Evolutionary conservation across 208 protist species (phyloP), one percentile per base, ranked within the genome.

Genomic region (Spongospora subterranea): DNA sequence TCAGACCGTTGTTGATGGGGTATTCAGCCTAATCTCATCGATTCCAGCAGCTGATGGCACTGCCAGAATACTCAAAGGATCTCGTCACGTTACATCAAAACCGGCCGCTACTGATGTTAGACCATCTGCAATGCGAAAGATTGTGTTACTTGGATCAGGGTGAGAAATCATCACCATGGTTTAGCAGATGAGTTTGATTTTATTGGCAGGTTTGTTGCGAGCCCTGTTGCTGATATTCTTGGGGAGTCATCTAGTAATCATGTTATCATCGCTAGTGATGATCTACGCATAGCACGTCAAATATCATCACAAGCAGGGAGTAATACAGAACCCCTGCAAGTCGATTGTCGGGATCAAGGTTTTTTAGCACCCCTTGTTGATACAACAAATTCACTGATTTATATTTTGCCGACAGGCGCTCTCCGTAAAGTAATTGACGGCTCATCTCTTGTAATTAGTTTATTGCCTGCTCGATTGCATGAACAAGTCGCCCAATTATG

Each of bases 141-240:
- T 89, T 45, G 13, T 89, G n/a, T 45, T 89, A 45, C n/a, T 89
- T 20, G 88, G 88, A 39, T 89, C 88, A 13, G 88, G 88, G 45
- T 60, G 6, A 60, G 6, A 29, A n/a, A 24, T 60, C 6, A 29
- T 60, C 50, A 24, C 24, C 50, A 29, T 60, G 6, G 13, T 29
- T 6, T 29, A 60, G 13, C 50, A 60, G 50, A 60, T 29, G 24
- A 6, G 50, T 24, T 24, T 60, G 24, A 60, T 29, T 29, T 60
- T 60, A 29, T 6, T 29, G 6, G 24, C 24, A 60, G 50, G 24
- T 60, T 89, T 45, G 88, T 89, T 45, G 88, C 88, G 17, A n/a
- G 54, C 29, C 88, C 88, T 39, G 29, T 32, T 39, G 88, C n/a
- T 20, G 88, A 89, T 20, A 20, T 76, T 1, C 88, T 89, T 6